Evolutionary conservation across 192 early-diverging fungal genomes (phyloP), one percentile per base, ranked within the genome.

Genomic region (Gryganskiella cystojenkinii): DNA sequence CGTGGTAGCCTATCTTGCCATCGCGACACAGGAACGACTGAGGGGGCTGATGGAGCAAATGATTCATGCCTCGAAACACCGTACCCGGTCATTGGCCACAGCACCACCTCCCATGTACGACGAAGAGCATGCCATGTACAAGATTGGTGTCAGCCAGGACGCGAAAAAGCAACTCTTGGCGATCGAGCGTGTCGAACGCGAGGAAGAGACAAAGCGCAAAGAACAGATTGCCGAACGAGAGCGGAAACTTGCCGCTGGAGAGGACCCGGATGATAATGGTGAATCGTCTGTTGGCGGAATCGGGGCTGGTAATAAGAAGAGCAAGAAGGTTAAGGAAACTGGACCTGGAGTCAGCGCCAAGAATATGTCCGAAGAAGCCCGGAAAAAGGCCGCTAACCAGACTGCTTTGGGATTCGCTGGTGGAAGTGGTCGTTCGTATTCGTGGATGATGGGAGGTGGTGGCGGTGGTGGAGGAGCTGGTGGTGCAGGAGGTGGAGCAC

Each of bases 31-130:
- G 66, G 87, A 92, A 22, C 81, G 92, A 40, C 70, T 93, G 17
- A 84, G 89, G 20, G 57, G 71, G 5, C 79, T 92, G 60, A 71
- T 90, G 20, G 90, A 92, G 78, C 76, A 88, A 62, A 92, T 93
- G 83, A 82, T 90, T 3, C 83, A 82, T 8, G 92, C 91, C 1
- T 89, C 88, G 9, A 87, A 93, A 49, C 92, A 93, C 70, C 89
- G 93, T 57, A 84, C 85, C 34, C 80, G 81, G 3, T 88, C 91
- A 0, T 85, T 89, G 45, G 82, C 85, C 33, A 81, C 90, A 22
- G 84, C 87, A 53, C 82, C 88, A 10, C 88, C 91, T 25, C 87
- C 86, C 0, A 58, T 88, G 30, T 79, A 87, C 46, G 69, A 68
- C 40, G 81, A 81, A 1, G 82, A 88, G 3, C 82, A 85, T n/a